Evolutionary conservation across 345 rosid species (phyloP), one percentile per base, ranked within the genome.

Genomic region (Euphorbia pulcherrima): DNA sequence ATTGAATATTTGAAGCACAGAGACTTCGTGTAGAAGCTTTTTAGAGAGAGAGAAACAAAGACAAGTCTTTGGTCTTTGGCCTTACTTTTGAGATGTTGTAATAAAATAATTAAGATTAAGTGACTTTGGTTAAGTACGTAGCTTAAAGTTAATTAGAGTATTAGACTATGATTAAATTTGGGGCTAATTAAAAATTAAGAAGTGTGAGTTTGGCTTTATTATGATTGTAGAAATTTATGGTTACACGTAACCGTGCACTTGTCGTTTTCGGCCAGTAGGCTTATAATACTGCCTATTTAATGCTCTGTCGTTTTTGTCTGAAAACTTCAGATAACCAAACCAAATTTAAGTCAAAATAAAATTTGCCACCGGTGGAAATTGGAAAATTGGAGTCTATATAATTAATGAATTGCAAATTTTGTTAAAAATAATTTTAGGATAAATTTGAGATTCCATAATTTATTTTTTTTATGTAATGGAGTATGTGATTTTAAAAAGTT

Each of bases 271-370:
- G 67, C 46, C 52, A 47, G 26, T 12, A 9, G 3, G 35, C 26
- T 0, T 12, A 29, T 57, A 0, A 0, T 21, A 9, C 27, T 13
- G 16, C 24, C 24, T 1, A 17, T 62, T 29, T 24, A 47, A 39
- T 39, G 55, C 4, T 72, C 76, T 80, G 94, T 80, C 90, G 84
- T 76, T 76, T 80, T 80, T 44, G 84, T 27, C n/a, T 23, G 58
- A 65, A 46, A 63, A n/a, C 4, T 47, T 47, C 1, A 44, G 2
- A 16, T 14, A 6, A 11, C 3, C 4, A 11, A 16, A 17, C 16
- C 4, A 11, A 16, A 17, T 8, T 9, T 13, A 44, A 2, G 16
- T 44, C 48, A 4, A 44, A 9, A 9, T 9, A 44, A 14, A 1
- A 11, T 44, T 44, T 5, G 16, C 48, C 16, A n/a, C n/a, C n/a